Evolutionary conservation across 2,329 filamentous ascomycete genomes (phyloP).

Genomic region (Trichoderma sp.): DNA sequence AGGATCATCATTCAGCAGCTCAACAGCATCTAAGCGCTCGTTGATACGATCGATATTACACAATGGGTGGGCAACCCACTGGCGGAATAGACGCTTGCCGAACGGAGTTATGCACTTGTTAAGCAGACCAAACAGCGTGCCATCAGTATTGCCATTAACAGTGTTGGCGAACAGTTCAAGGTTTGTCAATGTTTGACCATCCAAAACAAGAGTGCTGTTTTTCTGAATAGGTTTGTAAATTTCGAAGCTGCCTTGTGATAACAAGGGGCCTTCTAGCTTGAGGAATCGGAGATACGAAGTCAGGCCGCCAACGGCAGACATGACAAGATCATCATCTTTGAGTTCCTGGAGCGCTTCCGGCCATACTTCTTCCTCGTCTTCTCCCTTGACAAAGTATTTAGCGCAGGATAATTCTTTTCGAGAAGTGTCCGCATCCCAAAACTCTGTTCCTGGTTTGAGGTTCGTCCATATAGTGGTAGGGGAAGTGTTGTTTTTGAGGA

Average conservation of each 20-base stretch:
- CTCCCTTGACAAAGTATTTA: constrained; percentile 73
- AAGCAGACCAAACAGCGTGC: constrained; percentile 86
- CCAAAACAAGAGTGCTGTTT: constrained; percentile 88
- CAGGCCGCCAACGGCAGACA: constrained; percentile 89
- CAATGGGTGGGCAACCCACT: constrained; percentile 96
- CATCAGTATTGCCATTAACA: constrained; percentile 80
- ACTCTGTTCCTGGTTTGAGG: constrained; percentile 83
- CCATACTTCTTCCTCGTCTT: constrained; percentile 67
- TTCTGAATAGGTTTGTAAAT: constrained; percentile 90
- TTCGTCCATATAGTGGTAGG: constrained; percentile 96
- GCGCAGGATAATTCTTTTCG: constrained; percentile 78
- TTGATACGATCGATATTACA: constrained; percentile 88
- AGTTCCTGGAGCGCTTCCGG: constrained; percentile 73
- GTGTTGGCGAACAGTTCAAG: constrained; percentile 97
- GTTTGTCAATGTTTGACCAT: constrained; percentile 96
- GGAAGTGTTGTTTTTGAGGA: constrained; percentile 92
- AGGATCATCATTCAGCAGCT: constrained; percentile 83
- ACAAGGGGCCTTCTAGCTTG: constrained; percentile 84
- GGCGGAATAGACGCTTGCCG: constrained; percentile 91
- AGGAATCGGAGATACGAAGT: constrained; percentile 83
- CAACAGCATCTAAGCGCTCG: constrained; percentile 89
- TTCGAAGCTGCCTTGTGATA: constrained; percentile 88
- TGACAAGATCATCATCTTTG: constrained; percentile 76
- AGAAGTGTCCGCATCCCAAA: constrained; percentile 84
- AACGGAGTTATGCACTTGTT: constrained; percentile 97